Evolutionary conservation across 805 yeast species (phyloP).

Genomic region (Sugiyamaella floridensis): DNA sequence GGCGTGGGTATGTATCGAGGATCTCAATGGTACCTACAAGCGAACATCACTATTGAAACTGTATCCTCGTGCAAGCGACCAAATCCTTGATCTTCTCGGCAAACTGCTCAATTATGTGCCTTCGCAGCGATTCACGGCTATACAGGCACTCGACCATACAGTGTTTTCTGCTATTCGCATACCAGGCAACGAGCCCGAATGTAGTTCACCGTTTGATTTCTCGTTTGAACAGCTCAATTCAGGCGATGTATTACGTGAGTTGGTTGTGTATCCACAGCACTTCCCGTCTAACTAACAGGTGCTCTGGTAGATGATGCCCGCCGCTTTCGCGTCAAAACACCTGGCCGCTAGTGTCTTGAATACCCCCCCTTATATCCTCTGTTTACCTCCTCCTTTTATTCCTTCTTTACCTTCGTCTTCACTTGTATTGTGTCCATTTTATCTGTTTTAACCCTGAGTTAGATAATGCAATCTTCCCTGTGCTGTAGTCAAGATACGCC

Average conservation of each 20-base stretch:
- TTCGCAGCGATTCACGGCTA: conserved; percentile 45
- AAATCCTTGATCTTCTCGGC: conserved; percentile 46
- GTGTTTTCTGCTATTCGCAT: conserved; percentile 51
- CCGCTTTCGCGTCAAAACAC: not conserved
- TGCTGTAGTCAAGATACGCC: no score
- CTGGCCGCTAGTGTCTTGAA: no score
- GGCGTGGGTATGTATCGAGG: not conserved
- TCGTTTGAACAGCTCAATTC: conserved; percentile 47
- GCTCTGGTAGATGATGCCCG: not conserved
- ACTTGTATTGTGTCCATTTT: not conserved
- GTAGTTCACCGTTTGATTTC: conserved; percentile 52
- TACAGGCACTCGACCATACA: conserved; percentile 49
- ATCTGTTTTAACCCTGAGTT: not conserved
- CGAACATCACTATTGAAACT: conserved; percentile 27
- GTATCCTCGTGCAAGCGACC: conserved; percentile 54
- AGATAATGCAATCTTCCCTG: not conserved
- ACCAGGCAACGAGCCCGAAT: conserved; percentile 47
- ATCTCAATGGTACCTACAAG: not conserved
- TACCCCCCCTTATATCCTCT: no score
- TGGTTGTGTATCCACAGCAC: not conserved
- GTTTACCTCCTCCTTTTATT: not conserved
- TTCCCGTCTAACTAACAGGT: not conserved
- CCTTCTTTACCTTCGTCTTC: no score
- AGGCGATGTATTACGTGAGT: not conserved
- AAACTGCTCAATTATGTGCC: conserved; percentile 61